These are phyloP conservation scores for Bombardia bombarda DNA, from an alignment of 495 filamentous ascomycete genomes.

Conservation along the genomic window DNA sequence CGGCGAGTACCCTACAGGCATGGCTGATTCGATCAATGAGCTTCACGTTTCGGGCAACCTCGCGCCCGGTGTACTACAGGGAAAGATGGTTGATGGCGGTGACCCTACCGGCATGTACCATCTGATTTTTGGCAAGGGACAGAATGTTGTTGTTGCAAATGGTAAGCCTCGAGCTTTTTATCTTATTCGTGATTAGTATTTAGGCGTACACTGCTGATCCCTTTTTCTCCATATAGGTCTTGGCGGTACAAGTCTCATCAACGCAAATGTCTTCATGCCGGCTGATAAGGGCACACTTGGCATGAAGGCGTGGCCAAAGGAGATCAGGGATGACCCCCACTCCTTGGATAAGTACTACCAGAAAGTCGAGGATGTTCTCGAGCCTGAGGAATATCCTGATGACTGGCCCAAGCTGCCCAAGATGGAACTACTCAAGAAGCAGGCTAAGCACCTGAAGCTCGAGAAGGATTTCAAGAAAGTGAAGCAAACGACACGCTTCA, in stretches of 20 bases:
- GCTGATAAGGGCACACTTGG: slow-evolving; percentile 46
- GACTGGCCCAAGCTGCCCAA: slow-evolving; percentile 49
- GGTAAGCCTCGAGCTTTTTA: slow-evolving; percentile 29
- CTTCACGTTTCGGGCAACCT: slow-evolving; percentile 51
- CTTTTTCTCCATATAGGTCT: slow-evolving; percentile 33
- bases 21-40: slow-evolving; percentile 32
- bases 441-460: slow-evolving; percentile 43
- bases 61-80: slow-evolving; percentile 30
- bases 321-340: slow-evolving; percentile 42
- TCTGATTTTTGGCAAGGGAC: slow-evolving; percentile 54
- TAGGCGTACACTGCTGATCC: background rate
- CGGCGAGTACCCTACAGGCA: slow-evolving; percentile 50
- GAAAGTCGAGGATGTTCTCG: slow-evolving; percentile 46
- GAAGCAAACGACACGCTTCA: slow-evolving; percentile 55
- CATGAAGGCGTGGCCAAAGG: slow-evolving; percentile 51
- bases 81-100: slow-evolving; percentile 34
- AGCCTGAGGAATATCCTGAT: slow-evolving; percentile 51
- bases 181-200: background rate
- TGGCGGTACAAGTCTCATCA: slow-evolving; percentile 57
- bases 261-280: slow-evolving; percentile 59
- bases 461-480: slow-evolving; percentile 47
- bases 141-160: slow-evolving; percentile 59
- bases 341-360: slow-evolving; percentile 47
- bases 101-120: slow-evolving; percentile 57
- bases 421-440: slow-evolving; percentile 46